Evolutionary conservation across 2,329 filamentous ascomycete species (phyloP), one percentile per base, ranked within the genome.

Genomic region (Teratosphaeriaceae sp.): DNA sequence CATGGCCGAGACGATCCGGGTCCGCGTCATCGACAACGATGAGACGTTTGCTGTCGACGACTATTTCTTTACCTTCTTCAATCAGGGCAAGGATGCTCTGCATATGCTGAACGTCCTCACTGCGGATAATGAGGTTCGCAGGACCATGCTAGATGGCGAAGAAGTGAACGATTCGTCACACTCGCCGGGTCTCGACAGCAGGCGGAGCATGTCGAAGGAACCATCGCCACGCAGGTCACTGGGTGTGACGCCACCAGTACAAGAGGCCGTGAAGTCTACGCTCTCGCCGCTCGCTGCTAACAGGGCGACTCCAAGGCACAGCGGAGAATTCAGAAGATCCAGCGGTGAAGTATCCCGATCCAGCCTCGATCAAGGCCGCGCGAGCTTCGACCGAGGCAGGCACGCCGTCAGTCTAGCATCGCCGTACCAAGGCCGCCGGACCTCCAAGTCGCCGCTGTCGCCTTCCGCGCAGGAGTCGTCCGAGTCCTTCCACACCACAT

Each of bases 31-130:
- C 44, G 89, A 96, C 59, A 94, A 88, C 51, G 87, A 92, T 51
- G 90, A 96, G 64, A 94, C 88, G 0, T 97, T 85, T 65, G 89
- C 89, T 2, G 86, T 97, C 50, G 92, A 98, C 57, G 92, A 98
- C 80, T 96, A 97, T 62, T 97, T 94, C 63, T 97, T 98, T 64
- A 92, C 89, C 0, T 97, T 97, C 66, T 95, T 96, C 62, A 84
- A 79, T 53, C 82, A 82, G 49, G 88, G 88, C 5, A 81, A 85
- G 56, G 86, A 95, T 55, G 90, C 88, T 12, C 79, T 94, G 49
- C 79, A 82, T 38, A 76, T 92, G 2, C 71, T 98, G 40, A 85
- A 79, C 49, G 78, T 79, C 31, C 70, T 94, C 41, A 76, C 88
- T 8, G 81, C 85, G 38, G 79, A 82, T 50, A 76, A 79, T 19